Evolutionary conservation across 352 stramenopile genomes (phyloP), one percentile per base, ranked within the genome.

Genomic region (Halophytophthora batemanensis): DNA sequence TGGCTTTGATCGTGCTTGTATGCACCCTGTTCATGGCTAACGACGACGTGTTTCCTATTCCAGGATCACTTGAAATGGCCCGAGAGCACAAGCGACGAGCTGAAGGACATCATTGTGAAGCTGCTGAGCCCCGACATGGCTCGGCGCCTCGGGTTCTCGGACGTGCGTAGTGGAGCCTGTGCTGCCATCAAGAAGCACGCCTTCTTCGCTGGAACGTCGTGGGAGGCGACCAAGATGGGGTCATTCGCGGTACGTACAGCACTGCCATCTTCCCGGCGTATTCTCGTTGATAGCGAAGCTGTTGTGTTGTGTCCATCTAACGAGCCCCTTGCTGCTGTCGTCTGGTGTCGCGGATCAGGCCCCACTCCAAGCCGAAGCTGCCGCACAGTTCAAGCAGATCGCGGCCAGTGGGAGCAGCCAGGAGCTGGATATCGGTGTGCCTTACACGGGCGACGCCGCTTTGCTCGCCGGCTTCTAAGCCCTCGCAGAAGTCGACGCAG

Each of bases 131-230:
- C 78, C 0, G 77, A 90, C 22, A 58, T 82, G 2, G 56, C 70
- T 13, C 45, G 59, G 14, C 82, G 84, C 28, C 64, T 95, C 15
- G 84, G 84, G 34, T 77, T 71, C 48, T 71, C 67, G 18, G 56
- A 67, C 49, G 71, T 74, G 25, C 71, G 61, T 15, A 74, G 87
- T 40, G 68, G 72, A 44, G 76, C 74, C 6, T 90, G 80, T 51
- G 74, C 86, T 45, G 66, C 65, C 21, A 90, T 93, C 29, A 89
- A 91, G 55, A 82, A 81, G 35, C 83, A 93, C 45, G 43, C 80
- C 11, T 95, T 95, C 50, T 95, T 95, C 45, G 71, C 82, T 55
- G 81, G 81, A 34, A 90, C 81, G 2, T 80, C 80, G 23, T 95
- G 84, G 84, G 80, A 91, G 44, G 76, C 81, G 13, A 90, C 81